Conservation (phyloP, 176 grass and related monocot genomes). For the Avena sativa region DNA sequence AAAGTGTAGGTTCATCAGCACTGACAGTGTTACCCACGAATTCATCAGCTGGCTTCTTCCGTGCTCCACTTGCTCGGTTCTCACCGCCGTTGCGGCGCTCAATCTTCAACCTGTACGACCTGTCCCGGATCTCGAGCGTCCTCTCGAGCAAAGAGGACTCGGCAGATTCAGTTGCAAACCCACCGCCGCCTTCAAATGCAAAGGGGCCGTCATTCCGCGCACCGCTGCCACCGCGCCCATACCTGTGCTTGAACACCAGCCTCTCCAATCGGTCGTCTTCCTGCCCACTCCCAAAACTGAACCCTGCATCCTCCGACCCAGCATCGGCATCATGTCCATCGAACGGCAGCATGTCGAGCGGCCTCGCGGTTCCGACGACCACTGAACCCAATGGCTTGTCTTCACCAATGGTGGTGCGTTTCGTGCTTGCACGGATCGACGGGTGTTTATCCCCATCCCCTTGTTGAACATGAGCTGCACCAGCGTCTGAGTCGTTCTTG, state of each 20-base stretch:
- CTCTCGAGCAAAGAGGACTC: constrained; percentile 73
- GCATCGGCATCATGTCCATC: constrained; percentile 9
- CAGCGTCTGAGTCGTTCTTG: background rate
- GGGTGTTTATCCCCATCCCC: background rate
- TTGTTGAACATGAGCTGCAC: background rate
- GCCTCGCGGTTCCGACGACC: background rate
- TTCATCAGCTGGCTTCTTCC: constrained; percentile 8
- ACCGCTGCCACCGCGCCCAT: background rate
- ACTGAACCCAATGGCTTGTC: background rate
- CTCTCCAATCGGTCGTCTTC: constrained; percentile 50
- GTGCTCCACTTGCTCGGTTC: constrained; percentile 22
- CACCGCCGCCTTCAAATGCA: background rate
- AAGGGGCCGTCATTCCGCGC: background rate
- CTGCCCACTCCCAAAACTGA: constrained; percentile 30
- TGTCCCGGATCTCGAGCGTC: constrained; percentile 67
- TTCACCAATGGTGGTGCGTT: background rate
- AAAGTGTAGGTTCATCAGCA: constrained; percentile 4
- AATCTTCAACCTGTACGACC: constrained; percentile 64
- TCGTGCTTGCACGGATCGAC: background rate
- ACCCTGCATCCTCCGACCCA: constrained; percentile 39
- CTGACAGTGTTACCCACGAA: background rate
- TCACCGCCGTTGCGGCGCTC: constrained; percentile 5
- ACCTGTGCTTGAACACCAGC: constrained; percentile 66
- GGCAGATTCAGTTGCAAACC: constrained; percentile 47
- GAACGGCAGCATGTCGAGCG: constrained; percentile 52